Evolutionary conservation across 2,329 filamentous ascomycete species (phyloP).

Genomic region (Grosmannia serpens): DNA sequence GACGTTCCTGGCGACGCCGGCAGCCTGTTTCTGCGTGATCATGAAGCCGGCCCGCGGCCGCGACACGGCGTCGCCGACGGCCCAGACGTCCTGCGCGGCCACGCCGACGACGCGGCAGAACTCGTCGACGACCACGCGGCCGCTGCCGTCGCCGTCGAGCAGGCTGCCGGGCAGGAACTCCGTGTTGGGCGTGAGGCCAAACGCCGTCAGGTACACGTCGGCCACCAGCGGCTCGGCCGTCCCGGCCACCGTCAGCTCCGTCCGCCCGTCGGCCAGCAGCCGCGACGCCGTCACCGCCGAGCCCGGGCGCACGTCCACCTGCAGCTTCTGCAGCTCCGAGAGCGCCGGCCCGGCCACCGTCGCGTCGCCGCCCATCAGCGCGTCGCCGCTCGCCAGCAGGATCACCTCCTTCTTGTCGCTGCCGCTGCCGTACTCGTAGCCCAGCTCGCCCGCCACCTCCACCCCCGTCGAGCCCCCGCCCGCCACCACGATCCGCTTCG

Average conservation of each 20-base stretch:
- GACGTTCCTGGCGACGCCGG: conserved; percentile 41
- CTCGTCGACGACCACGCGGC: conserved; percentile 38
- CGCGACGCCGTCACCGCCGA: conserved; percentile 27
- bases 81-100: conserved; percentile 32
- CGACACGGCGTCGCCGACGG: conserved; percentile 40
- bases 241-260: conserved; percentile 33
- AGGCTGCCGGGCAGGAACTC: conserved; percentile 35
- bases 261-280: conserved; percentile 30
- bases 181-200: conserved; percentile 43
- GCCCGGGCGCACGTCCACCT: conserved; percentile 34
- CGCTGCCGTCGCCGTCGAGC: conserved; percentile 30
- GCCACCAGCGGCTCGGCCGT: conserved; percentile 35
- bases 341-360: conserved; percentile 27
- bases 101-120: conserved; percentile 33
- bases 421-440: conserved; percentile 28
- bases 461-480: conserved; percentile 46
- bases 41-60: conserved; percentile 34
- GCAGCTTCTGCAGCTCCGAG: conserved; percentile 39
- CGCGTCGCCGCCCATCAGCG: conserved; percentile 32
- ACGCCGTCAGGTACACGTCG: conserved; percentile 39
- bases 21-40: conserved; percentile 38
- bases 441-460: conserved; percentile 44
- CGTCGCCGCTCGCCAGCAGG: conserved; percentile 30
- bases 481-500: conserved; percentile 42
- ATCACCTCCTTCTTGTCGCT: conserved; percentile 29